phyloP scores from a whole-genome alignment of 202 grass and related monocot genomes.

The Schoenoplectus tabernaemontani region DNA sequence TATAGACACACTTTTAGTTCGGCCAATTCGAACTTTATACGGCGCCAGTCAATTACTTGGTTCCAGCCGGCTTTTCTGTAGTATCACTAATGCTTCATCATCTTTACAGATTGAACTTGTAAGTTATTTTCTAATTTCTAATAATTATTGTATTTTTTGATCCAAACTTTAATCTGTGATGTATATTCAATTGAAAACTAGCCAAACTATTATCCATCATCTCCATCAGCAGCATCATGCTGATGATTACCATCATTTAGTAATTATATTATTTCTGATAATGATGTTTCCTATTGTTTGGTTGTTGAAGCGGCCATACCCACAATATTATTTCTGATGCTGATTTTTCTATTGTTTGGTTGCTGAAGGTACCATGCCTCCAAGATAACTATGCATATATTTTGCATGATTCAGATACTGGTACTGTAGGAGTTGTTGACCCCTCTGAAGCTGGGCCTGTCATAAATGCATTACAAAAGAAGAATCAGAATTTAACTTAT shows the following conservation, averaged over 20 bases:
- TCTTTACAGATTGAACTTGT: conserved; percentile 93
- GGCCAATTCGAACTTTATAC: conserved; percentile 73
- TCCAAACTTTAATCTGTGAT: background rate
- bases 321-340: background rate
- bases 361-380: conserved; percentile 86
- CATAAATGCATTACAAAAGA: conserved; percentile 72
- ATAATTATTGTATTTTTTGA: background rate
- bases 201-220: background rate
- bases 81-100: conserved; percentile 58
- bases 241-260: background rate
- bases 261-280: no score
- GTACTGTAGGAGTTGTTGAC: conserved; percentile 95
- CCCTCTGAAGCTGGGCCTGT: conserved; percentile 90
- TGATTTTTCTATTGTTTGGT: conserved; percentile 18
- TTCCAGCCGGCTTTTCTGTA: conserved; percentile 54
- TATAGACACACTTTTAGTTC: conserved; percentile 51
- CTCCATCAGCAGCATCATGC: background rate
- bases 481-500: conserved; percentile 97
- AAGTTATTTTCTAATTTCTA: conserved; percentile 24
- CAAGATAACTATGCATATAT: conserved; percentile 98
- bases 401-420: conserved; percentile 86
- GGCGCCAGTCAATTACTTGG: conserved; percentile 71
- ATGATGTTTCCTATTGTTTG: no score
- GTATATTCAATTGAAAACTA: background rate
- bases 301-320: no score